Conservation (phyloP, 1,284 basidiomycete genomes). For the Rhodotorula sp. region DNA sequence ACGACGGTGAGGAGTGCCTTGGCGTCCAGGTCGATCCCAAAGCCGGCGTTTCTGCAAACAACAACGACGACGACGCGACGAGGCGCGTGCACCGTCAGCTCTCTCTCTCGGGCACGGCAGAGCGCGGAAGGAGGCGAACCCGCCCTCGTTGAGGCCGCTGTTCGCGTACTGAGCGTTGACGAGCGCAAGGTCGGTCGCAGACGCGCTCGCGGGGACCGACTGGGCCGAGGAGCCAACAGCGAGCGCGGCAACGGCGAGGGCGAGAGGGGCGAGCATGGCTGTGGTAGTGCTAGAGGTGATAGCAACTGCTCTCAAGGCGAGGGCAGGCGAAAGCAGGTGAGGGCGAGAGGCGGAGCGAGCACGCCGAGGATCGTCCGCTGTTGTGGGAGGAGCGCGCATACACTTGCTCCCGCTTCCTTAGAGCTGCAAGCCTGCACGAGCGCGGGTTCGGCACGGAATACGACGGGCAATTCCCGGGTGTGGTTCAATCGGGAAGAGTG, state of each 20-base stretch:
- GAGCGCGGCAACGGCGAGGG: conserved; percentile 9
- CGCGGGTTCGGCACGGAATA: too few relatives aligned
- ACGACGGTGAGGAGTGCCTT: conserved; percentile 38
- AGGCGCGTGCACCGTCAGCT: neutral
- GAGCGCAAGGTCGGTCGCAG: conserved; percentile 23
- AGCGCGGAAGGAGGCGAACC: conserved; percentile 9
- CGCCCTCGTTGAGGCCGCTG: conserved; percentile 28
- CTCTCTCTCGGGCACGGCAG: neutral
- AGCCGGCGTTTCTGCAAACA: conserved; percentile 34
- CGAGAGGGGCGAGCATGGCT: neutral
- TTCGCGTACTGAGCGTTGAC: conserved; percentile 41
- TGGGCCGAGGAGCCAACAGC: conserved; percentile 11
- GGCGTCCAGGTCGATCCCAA: conserved; percentile 40
- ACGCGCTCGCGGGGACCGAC: conserved; percentile 17
- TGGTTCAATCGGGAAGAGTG: too few relatives aligned
- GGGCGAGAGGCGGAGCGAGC: too few relatives aligned
- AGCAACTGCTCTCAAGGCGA: too few relatives aligned
- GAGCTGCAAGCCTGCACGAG: too few relatives aligned
- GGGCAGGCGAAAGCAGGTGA: neutral
- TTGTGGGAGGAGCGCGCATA: too few relatives aligned
- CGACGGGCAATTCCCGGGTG: too few relatives aligned
- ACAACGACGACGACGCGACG: neutral
- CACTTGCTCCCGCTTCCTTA: too few relatives aligned
- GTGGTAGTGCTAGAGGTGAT: neutral
- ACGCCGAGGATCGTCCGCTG: too few relatives aligned